Evolutionary conservation across 2,329 filamentous ascomycete species (phyloP), one percentile per base, ranked within the genome.

Genomic region (Hypoxylon sp.): DNA sequence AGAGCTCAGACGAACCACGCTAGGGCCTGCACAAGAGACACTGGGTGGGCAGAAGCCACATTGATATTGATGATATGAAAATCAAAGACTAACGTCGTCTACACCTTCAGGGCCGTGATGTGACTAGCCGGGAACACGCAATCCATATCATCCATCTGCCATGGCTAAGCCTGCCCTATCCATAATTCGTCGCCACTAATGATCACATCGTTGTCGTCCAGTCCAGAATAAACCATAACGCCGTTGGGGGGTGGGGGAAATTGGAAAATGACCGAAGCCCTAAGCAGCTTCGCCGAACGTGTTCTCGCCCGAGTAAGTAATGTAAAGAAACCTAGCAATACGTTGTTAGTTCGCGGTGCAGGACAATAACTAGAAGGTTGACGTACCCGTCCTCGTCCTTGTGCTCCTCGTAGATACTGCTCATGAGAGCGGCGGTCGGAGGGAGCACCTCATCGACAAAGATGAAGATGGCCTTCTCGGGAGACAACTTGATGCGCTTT

Each of bases 401-500:
- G 89, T 99, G 96, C 83, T 98, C 95, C 83, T 99, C 96, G 82
- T 99, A 99, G 84, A 99, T 98, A 82, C 93, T 97, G 86, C 94
- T 97, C 96, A 99, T 99, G 59, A 99, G 89, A 66, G 96, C 96
- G 67, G 96, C 96, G 7, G 96, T 98, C 2, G 96, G 96, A 56
- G 96, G 96, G 62, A 99, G 88, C 56, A 98, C 95, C 85, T 98
- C 96, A 81, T 98, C 95, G 79, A 99, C 96, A 84, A 98, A 99
- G 88, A 99, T 98, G 88, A 99, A 99, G 86, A 99, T 99, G 80
- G 96, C 96, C 89, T 99, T 99, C 87, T 99, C 96, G 32, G 96
- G 96, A 61, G 94, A 97, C 75, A 99, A 89, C 93, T 99, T 99
- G 86, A 99, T 99, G 79, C 96, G 92, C 89, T 99, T 99, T 82